A percentile compares a stretch with the other conserved stretches of the same genome.
phyloP scores from a whole-genome alignment of 257 asterid genomes.

The Plantago elongata region DNA sequence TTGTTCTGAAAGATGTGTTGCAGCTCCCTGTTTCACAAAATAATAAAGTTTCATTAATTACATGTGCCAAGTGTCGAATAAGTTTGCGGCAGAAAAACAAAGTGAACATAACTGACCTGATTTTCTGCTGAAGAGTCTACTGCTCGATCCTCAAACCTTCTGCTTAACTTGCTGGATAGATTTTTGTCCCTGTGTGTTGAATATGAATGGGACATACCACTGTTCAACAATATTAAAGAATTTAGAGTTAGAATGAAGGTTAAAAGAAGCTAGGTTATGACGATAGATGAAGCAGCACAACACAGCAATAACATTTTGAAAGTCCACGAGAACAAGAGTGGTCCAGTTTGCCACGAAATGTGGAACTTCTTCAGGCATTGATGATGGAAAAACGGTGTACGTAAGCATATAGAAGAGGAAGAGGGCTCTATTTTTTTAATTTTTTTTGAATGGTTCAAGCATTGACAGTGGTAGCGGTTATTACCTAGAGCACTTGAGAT shows the following conservation, averaged over 20 bases:
- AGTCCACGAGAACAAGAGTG: not conserved
- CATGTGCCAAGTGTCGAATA: not conserved
- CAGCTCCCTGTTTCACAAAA: constrained; percentile 45
- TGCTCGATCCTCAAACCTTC: constrained; percentile 48
- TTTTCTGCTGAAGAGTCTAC: constrained; percentile 41
- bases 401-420: not conserved
- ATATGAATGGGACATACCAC: constrained; percentile 88
- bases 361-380: not conserved
- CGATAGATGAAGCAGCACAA: not conserved
- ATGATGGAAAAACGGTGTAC: not conserved
- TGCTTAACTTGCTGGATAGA: constrained; percentile 37
- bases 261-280: constrained; percentile 1
- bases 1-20: constrained; percentile 77
- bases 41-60: not conserved
- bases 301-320: not conserved
- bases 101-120: constrained; percentile 33
- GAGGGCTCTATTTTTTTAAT: too few relatives aligned
- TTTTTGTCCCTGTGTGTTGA: constrained; percentile 59
- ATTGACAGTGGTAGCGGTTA: too few relatives aligned
- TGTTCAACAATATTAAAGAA: constrained; percentile 24
- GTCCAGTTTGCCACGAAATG: not conserved
- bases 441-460: too few relatives aligned
- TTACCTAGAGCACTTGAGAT: too few relatives aligned
- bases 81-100: not conserved
- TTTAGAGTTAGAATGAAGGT: constrained; percentile 6